These are phyloP conservation scores for Talaromyces albobiverticillius DNA, from an alignment of 2,329 filamentous ascomycete species.

Conservation along the genomic window DNA sequence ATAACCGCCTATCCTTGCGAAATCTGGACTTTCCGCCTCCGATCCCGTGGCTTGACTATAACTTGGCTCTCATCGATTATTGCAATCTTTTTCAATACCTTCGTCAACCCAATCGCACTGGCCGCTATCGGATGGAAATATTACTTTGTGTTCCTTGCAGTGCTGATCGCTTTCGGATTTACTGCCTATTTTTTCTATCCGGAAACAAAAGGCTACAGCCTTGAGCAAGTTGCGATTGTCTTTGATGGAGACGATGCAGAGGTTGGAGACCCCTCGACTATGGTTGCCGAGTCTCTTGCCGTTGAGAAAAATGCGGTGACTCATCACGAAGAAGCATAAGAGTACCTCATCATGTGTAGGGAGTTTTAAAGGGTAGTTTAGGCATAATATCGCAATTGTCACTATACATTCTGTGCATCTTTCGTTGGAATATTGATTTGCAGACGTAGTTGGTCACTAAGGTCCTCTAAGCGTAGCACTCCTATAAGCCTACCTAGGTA, in stretches of 20 bases:
- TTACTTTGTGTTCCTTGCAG: constrained; percentile 57
- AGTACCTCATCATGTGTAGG: neutral
- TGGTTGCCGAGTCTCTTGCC: neutral
- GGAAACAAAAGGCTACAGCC: constrained; percentile 52
- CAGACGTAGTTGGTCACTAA: no score
- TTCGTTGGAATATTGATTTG: no score
- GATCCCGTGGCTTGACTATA: constrained; percentile 29
- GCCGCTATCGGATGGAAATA: neutral
- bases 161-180: constrained; percentile 37
- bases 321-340: neutral
- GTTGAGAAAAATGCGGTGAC: neutral
- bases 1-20: constrained; percentile 26
- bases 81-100: constrained; percentile 10
- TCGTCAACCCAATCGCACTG: constrained; percentile 3
- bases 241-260: constrained; percentile 16
- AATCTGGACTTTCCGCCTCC: constrained; percentile 35
- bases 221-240: constrained; percentile 25
- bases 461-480: no score
- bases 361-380: neutral
- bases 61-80: constrained; percentile 32
- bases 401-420: neutral
- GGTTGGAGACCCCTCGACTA: neutral
- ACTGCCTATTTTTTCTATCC: constrained; percentile 48
- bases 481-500: no score
- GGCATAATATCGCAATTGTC: neutral